Evolutionary conservation across 176 grass and related monocot genomes (phyloP), one percentile per base, ranked within the genome.

Genomic region (Urochloa ruziziensis): DNA sequence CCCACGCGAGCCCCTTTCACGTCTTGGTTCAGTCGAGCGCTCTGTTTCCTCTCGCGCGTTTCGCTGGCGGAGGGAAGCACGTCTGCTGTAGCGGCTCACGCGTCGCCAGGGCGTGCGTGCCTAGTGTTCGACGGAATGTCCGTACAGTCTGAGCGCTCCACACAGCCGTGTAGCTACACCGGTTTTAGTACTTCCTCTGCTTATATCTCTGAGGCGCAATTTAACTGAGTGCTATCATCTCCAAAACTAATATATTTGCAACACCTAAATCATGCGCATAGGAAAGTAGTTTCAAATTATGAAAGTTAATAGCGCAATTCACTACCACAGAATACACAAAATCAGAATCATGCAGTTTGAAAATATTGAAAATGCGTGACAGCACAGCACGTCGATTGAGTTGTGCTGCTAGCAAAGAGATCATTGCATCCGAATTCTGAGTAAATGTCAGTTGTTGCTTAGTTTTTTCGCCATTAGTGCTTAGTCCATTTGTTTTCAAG

Each of bases 61-160:
- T 42, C 14, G 24, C 25, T 17, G 8, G 21, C 49, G 44, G 4
- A 42, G 62, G 43, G 39, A 74, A 75, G 27, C 13, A 51, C 12
- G 7, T 10, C 10, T 10, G 14, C 19, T 68, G 73, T 0, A n/a
- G 40, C 34, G 73, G 12, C 27, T 29, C n/a, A 57, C 14, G 59
- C 77, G 8, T 9, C 1, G 59, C 36, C 34, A 4, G 15, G 61
- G 69, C 28, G 10, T 43, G 71, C 62, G 7, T 34, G 72, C 21
- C 60, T 37, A 37, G 1, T 86, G 83, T 82, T 90, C 64, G 83
- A 86, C 57, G 57, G 44, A 90, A 90, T 70, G 70, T 19, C 54
- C 19, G 4, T 44, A 18, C 33, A 8, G 8, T n/a, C n/a, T n/a
- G n/a, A n/a, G n/a, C n/a, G n/a, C n/a, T 19, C 54, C 19, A 2